These are phyloP conservation scores for Cynara cardunculus DNA, from an alignment of 129 eudicot species.

Conservation along the genomic window DNA sequence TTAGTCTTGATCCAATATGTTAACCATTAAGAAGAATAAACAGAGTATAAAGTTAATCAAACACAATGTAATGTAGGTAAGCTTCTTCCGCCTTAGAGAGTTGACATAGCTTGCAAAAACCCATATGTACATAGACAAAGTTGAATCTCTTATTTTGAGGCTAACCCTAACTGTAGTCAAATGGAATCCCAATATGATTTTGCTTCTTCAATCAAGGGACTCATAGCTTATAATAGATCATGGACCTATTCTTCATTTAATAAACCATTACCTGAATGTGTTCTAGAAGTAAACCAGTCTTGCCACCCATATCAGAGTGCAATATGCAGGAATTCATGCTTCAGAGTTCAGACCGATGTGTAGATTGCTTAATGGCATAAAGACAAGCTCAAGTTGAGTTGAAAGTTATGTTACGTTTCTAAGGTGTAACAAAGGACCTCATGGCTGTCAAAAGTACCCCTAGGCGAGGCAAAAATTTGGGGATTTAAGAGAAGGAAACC, in stretches of 20 bases:
- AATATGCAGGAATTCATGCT: background rate
- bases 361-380: too few relatives aligned
- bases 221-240: background rate
- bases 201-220: too few relatives aligned
- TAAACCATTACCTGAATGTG: background rate
- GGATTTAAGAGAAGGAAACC: background rate
- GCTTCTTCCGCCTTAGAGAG: background rate
- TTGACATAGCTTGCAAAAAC: background rate
- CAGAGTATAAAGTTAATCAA: background rate
- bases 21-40: background rate
- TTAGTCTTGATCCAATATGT: constrained; percentile 10
- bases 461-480: constrained; percentile 13
- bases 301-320: background rate
- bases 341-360: too few relatives aligned
- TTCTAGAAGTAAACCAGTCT: background rate
- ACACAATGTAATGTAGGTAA: background rate
- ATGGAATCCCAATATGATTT: too few relatives aligned
- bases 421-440: background rate
- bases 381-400: background rate
- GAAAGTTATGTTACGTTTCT: background rate
- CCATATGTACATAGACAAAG: background rate
- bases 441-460: background rate
- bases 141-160: too few relatives aligned
- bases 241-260: background rate
- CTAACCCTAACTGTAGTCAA: too few relatives aligned